Evolutionary conservation across 2,329 filamentous ascomycete species (phyloP).

Genomic region (Pseudocercospora vitis): DNA sequence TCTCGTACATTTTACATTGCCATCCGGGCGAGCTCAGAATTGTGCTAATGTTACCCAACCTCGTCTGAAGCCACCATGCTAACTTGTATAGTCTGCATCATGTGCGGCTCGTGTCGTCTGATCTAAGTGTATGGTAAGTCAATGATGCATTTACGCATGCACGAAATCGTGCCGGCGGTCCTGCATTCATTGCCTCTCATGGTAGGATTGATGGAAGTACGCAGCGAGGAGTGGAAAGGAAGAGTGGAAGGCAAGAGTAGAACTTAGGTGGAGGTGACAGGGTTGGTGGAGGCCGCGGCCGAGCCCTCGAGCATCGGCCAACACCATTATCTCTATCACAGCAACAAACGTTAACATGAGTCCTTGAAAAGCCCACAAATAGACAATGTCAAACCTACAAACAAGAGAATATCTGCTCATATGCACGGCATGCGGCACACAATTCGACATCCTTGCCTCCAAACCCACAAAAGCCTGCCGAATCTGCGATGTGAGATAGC

Average conservation of each 20-base stretch:
- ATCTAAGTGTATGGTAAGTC: too few species aligned
- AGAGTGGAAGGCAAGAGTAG: neutral
- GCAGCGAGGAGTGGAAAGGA: neutral
- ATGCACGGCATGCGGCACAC: conserved; percentile 69
- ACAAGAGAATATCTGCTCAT: conserved; percentile 51
- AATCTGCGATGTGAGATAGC: conserved; percentile 66
- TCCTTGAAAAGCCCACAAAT: neutral
- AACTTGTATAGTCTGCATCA: too few species aligned
- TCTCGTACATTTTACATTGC: too few species aligned
- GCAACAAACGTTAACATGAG: neutral
- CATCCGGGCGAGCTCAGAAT: too few species aligned
- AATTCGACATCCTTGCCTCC: conserved; percentile 59
- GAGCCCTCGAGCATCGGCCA: conserved; percentile 1
- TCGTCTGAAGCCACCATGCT: too few species aligned
- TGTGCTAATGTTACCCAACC: too few species aligned
- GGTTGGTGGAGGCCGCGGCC: neutral
- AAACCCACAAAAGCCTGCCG: conserved; percentile 57
- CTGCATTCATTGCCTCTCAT: neutral
- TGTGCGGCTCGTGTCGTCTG: too few species aligned
- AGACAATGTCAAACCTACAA: conserved; percentile 8
- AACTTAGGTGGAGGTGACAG: neutral
- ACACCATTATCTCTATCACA: neutral
- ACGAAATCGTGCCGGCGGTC: too few species aligned
- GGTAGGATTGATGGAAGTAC: neutral
- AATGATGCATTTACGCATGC: too few species aligned